A percentile compares a stretch with the other conserved stretches of the same genome.
These are phyloP conservation scores for Bullera alba DNA, from an alignment of 768 basidiomycete species.

Conservation along the genomic window DNA sequence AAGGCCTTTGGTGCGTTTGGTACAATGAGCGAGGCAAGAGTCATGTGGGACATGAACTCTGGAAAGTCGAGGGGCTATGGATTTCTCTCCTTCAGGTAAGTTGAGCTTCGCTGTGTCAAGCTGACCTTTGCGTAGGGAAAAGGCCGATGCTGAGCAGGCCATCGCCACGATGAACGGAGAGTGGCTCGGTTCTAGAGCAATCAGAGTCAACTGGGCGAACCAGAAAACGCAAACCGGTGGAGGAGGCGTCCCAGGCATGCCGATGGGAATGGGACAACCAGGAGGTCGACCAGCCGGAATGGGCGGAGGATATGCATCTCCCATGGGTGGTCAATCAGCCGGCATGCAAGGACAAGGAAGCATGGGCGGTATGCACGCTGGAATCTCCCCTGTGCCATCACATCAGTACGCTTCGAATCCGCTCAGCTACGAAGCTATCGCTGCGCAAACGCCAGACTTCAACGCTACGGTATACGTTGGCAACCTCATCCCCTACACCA, in stretches of 20 bases:
- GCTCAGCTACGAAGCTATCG: conserved; percentile 70
- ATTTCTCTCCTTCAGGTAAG: conserved; percentile 78
- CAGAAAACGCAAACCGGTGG: conserved; percentile 78
- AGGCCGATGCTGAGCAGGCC: conserved; percentile 97
- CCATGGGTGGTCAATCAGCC: background rate
- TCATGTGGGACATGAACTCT: conserved; percentile 99
- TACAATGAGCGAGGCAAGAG: conserved; percentile 90
- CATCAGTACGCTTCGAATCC: conserved; percentile 53
- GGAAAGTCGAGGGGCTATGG: conserved; percentile 97
- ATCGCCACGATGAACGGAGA: conserved; percentile 99
- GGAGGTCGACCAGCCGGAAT: background rate
- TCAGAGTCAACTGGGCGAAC: conserved; percentile 99
- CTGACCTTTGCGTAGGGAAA: conserved; percentile 59
- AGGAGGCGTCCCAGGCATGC: conserved; percentile 20
- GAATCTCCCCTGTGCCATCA: conserved; percentile 62
- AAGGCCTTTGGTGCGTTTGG: conserved; percentile 98
- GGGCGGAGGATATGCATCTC: background rate
- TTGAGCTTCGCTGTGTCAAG: conserved; percentile 7
- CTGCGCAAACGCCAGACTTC: conserved; percentile 84
- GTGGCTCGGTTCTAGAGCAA: conserved; percentile 96
- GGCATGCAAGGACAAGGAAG: background rate
- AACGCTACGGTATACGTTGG: conserved; percentile 98
- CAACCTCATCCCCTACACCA: conserved; percentile 93
- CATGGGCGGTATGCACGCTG: conserved; percentile 1
- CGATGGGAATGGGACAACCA: background rate